Percentiles rank a stretch among this genome's conserved stretches.
Evolutionary conservation across 108 stramenopile species (phyloP).

Genomic region (Cyclotella kingstonii): DNA sequence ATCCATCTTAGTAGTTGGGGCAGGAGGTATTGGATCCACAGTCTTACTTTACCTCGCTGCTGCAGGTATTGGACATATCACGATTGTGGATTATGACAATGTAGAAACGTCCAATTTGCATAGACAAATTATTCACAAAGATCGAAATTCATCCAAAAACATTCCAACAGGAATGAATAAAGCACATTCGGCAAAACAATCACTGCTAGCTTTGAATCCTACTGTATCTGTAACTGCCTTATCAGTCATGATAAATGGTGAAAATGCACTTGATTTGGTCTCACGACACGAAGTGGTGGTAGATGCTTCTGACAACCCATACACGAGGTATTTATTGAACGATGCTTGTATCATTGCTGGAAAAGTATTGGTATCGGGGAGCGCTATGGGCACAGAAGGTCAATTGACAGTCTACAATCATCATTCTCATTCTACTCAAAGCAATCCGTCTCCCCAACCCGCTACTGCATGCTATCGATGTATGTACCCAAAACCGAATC

Average conservation of each 20-base stretch:
- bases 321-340: slow-evolving; percentile 91
- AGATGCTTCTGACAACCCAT: slow-evolving; percentile 96
- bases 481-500: slow-evolving; percentile 76
- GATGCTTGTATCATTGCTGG: slow-evolving; percentile 92
- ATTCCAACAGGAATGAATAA: slow-evolving; percentile 71
- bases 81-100: slow-evolving; percentile 91
- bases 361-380: slow-evolving; percentile 79
- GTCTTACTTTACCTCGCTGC: slow-evolving; percentile 80
- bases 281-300: slow-evolving; percentile 78
- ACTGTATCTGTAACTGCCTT: slow-evolving; percentile 49
- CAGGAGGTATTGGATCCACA: slow-evolving; percentile 86
- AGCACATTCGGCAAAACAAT: slow-evolving; percentile 67
- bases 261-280: slow-evolving; percentile 67
- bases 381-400: slow-evolving; percentile 86
- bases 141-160: slow-evolving; percentile 20
- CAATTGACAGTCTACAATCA: slow-evolving; percentile 86
- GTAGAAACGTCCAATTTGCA: slow-evolving; percentile 96
- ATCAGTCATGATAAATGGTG: slow-evolving; percentile 38
- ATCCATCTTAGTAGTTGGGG: slow-evolving; percentile 75
- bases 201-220: slow-evolving; percentile 69
- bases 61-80: slow-evolving; percentile 72
- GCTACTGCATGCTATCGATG: slow-evolving; percentile 80
- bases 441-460: not conserved
- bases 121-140: slow-evolving; percentile 91
- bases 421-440: slow-evolving; percentile 1